Base-by-base conservation (phyloP, 306 rosid genomes). In the Vachellia pachyceras region DNA sequence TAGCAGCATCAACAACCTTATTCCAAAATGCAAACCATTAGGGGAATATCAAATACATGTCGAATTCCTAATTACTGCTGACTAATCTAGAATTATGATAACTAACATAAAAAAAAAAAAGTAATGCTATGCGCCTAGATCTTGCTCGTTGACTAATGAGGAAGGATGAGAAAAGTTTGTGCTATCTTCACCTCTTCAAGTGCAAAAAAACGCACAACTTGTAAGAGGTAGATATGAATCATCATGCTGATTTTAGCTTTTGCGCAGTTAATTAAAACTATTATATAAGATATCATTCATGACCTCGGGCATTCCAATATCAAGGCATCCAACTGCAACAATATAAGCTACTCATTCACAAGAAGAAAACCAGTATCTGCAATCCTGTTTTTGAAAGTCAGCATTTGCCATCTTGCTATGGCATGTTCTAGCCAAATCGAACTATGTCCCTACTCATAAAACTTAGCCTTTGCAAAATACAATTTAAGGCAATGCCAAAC, bases 1-100 rank as follows among this genome's bases (percentile, higher is more conserved):
- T 80, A 79, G 99, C 97, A 82, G 97, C 95, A 39, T 80, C 39
- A 39, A 93, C 86, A 20, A 95, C 97, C 98, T 92, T 81, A 54
- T 42, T 86, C 70, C 84, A 88, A 47, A 67, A 33, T 7, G 73
- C 72, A 47, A 58, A 40, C 61, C 50, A 82, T 84, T 75, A 76
- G 73, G 65, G 57, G 35, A 81, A 50, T 70, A 36, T 49, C 20
- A 58, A 57, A 81, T 66, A 1, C 20, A 18, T 10, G 25, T 46
- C 12, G 52, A 47, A 79, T 72, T 72, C 10, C 39, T 35, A 74
- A 50, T 69, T 61, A 29, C 69, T 74, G 64, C n/a, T 29, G n/a
- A n/a, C n/a, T 35, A 33, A 74, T 29, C 69, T 25, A 72, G 57
- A 50, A 25, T 70, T 78, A 36, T 46, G 20, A 60, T 47, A 50